Percentiles rank a stretch among this genome's conserved stretches.
Conservation (phyloP, 345 rosid species). For the Populus nigra region DNA sequence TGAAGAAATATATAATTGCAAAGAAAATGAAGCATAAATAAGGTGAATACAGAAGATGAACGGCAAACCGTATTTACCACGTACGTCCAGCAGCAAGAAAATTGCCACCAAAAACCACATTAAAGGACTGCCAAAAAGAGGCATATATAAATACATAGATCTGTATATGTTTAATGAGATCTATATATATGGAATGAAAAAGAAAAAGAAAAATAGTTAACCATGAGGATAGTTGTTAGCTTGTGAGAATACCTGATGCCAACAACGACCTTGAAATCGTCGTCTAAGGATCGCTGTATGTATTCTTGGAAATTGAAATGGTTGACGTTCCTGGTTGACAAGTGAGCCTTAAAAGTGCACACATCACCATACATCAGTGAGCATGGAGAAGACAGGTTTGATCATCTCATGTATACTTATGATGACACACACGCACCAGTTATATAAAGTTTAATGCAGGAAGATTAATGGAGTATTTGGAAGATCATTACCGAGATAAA, state of each 20-base stretch:
- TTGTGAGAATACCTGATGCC: slow-evolving; percentile 7
- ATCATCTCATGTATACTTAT: too few relatives aligned
- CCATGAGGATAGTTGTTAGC: not conserved
- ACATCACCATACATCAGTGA: not conserved
- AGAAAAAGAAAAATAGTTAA: not conserved
- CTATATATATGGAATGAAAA: not conserved
- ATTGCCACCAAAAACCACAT: not conserved
- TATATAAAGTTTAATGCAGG: too few relatives aligned
- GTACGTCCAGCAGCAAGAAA: not conserved
- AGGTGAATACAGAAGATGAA: not conserved
- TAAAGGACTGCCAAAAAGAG: not conserved
- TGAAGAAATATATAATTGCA: not conserved
- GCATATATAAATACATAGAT: not conserved
- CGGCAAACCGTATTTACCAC: not conserved
- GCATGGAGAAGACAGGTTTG: not conserved
- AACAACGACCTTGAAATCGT: slow-evolving; percentile 35
- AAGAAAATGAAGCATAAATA: not conserved
- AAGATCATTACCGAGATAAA: slow-evolving; percentile 34
- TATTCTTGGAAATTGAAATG: slow-evolving; percentile 40
- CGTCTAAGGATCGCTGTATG: slow-evolving; percentile 40
- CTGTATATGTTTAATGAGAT: not conserved
- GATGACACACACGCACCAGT: too few relatives aligned
- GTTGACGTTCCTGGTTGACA: slow-evolving; percentile 24
- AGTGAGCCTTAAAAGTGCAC: slow-evolving; percentile 20
- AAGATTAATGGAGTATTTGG: not conserved